Conservation (phyloP, 108 stramenopile species). For the Cyclotella cryptica region DNA sequence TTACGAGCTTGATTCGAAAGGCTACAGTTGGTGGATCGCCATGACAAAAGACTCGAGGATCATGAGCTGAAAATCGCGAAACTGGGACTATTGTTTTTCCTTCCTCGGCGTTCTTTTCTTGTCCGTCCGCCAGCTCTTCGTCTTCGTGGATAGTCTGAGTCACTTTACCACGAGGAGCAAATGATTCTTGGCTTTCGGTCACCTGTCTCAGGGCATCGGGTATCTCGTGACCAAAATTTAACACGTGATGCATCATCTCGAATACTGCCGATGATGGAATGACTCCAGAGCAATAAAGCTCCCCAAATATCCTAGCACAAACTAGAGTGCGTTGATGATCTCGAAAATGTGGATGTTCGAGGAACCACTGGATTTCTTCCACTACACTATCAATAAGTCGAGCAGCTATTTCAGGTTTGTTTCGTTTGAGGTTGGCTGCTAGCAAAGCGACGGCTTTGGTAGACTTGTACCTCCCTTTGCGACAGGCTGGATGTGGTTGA, state of each 20-base stretch:
- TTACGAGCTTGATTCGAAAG: constrained; percentile 88
- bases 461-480: constrained; percentile 82
- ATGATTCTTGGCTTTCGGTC: constrained; percentile 52
- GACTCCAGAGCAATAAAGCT: constrained; percentile 77
- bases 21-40: constrained; percentile 88
- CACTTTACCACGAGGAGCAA: constrained; percentile 46
- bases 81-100: constrained; percentile 64
- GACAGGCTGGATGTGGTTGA: constrained; percentile 51
- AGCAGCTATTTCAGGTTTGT: constrained; percentile 76
- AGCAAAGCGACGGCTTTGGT: constrained; percentile 85
- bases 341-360: constrained; percentile 83
- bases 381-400: constrained; percentile 85
- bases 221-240: constrained; percentile 93
- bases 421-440: constrained; percentile 72
- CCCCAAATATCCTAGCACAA: constrained; percentile 86
- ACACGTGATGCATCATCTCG: constrained; percentile 80
- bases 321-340: constrained; percentile 91
- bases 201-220: constrained; percentile 73
- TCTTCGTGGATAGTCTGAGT: constrained; percentile 83
- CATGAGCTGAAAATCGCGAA: constrained; percentile 77
- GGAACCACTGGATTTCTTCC: constrained; percentile 89
- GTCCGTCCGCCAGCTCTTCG: constrained; percentile 78
- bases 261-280: constrained; percentile 79
- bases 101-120: constrained; percentile 48
- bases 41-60: constrained; percentile 86